A percentile compares a stretch with the other conserved stretches of the same genome.
These are phyloP conservation scores for Kwoniella pini DNA, from an alignment of 768 basidiomycete species.

Conservation along the genomic window DNA sequence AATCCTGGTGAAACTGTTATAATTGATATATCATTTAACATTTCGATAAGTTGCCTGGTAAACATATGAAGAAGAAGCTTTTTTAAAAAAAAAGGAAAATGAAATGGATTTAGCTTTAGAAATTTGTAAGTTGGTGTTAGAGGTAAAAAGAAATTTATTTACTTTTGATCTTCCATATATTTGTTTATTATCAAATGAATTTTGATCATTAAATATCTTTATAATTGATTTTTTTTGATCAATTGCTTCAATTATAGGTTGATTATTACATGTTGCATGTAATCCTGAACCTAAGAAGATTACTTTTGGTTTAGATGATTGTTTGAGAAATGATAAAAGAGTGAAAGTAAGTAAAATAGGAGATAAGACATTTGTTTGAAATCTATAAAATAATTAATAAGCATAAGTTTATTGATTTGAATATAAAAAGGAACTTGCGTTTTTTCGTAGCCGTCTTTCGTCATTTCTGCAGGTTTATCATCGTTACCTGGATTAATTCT, in stretches of 20 bases:
- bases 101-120: background rate
- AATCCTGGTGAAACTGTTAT: constrained; percentile 16
- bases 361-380: constrained; percentile 25
- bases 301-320: constrained; percentile 11
- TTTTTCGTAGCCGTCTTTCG: constrained; percentile 23
- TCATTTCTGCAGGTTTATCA: background rate
- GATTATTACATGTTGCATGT: constrained; percentile 9
- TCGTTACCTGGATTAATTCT: constrained; percentile 22
- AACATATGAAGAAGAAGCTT: constrained; percentile 24
- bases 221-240: constrained; percentile 4
- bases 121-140: too few relatives aligned
- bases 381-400: background rate
- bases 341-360: constrained; percentile 11
- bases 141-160: background rate
- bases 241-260: constrained; percentile 1
- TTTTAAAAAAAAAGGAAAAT: background rate
- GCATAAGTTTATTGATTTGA: background rate
- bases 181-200: constrained; percentile 7
- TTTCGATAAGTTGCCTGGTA: constrained; percentile 8
- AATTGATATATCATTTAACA: constrained; percentile 7
- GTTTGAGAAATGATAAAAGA: constrained; percentile 6
- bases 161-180: constrained; percentile 26
- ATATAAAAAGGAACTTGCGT: constrained; percentile 14
- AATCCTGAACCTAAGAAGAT: constrained; percentile 23
- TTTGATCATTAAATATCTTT: constrained; percentile 12